Conservation (phyloP, 2,329 filamentous ascomycete species). For the Macrophomina phaseolina region DNA sequence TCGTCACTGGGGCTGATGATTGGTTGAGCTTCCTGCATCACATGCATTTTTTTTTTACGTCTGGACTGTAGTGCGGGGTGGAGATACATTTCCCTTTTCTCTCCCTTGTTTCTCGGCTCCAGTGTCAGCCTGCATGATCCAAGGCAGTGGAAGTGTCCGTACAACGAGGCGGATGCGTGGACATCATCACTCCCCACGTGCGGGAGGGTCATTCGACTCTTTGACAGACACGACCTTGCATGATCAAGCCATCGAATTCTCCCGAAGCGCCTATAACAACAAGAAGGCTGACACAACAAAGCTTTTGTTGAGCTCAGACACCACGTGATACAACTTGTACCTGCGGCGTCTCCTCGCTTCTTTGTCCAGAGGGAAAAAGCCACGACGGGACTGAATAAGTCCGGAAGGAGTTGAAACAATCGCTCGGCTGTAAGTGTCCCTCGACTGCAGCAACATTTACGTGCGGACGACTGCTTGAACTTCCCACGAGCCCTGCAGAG, state of each 20-base stretch:
- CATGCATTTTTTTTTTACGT: neutral
- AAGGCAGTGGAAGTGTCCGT: neutral
- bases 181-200: neutral
- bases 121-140: neutral
- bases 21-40: neutral
- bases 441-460: too few species aligned
- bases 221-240: neutral
- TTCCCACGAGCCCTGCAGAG: too few species aligned
- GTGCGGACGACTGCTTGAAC: too few species aligned
- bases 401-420: too few species aligned
- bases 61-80: neutral
- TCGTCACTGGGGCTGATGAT: neutral
- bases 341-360: too few species aligned
- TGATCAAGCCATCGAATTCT: neutral
- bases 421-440: too few species aligned
- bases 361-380: too few species aligned
- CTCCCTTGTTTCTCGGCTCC: neutral
- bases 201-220: neutral
- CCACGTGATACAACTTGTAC: too few species aligned
- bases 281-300: too few species aligned
- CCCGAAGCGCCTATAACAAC: neutral
- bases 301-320: too few species aligned
- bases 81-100: neutral
- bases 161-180: neutral
- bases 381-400: too few species aligned